Evolutionary conservation across 2,329 filamentous ascomycete genomes (phyloP).

Genomic region (Ophiostoma triangulosporum): DNA sequence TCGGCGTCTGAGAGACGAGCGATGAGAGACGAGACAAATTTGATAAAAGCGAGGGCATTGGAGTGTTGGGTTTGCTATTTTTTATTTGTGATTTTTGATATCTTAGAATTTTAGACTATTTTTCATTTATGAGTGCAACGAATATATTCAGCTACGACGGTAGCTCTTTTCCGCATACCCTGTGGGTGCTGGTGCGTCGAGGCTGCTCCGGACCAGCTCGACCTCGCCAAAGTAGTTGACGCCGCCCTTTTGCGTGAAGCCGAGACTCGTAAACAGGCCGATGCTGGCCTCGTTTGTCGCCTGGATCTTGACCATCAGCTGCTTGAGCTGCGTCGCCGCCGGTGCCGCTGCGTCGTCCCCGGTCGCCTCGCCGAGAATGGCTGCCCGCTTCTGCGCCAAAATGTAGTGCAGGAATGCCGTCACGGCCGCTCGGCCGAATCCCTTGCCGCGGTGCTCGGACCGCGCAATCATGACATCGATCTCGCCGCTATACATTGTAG

Average conservation of each 20-base stretch:
- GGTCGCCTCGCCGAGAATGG: slow-evolving; percentile 41
- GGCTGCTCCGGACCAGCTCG: slow-evolving; percentile 26
- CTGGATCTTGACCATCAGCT: slow-evolving; percentile 34
- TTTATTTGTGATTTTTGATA: background rate
- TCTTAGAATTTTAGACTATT: background rate
- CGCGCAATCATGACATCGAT: slow-evolving; percentile 78
- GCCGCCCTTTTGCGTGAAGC: slow-evolving; percentile 36
- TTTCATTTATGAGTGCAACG: background rate
- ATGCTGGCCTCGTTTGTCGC: slow-evolving; percentile 39
- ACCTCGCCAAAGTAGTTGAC: slow-evolving; percentile 49
- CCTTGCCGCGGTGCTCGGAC: slow-evolving; percentile 40
- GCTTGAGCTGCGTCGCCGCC: slow-evolving; percentile 13
- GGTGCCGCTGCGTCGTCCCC: slow-evolving; percentile 18
- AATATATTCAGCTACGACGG: background rate
- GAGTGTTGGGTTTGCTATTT: background rate
- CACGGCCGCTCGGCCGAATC: slow-evolving; percentile 53
- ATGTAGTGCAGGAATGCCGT: slow-evolving; percentile 59
- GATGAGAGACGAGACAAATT: too few species aligned
- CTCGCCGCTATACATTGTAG: slow-evolving; percentile 47
- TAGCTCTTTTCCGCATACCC: slow-evolving; percentile 12
- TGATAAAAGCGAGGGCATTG: background rate
- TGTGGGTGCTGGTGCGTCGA: slow-evolving; percentile 14
- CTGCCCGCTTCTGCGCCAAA: slow-evolving; percentile 28
- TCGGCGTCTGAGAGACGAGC: slow-evolving; percentile 19
- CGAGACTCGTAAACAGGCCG: slow-evolving; percentile 36